phyloP scores from a whole-genome alignment of 768 basidiomycete genomes.

The Pleurotus ostreatus region DNA sequence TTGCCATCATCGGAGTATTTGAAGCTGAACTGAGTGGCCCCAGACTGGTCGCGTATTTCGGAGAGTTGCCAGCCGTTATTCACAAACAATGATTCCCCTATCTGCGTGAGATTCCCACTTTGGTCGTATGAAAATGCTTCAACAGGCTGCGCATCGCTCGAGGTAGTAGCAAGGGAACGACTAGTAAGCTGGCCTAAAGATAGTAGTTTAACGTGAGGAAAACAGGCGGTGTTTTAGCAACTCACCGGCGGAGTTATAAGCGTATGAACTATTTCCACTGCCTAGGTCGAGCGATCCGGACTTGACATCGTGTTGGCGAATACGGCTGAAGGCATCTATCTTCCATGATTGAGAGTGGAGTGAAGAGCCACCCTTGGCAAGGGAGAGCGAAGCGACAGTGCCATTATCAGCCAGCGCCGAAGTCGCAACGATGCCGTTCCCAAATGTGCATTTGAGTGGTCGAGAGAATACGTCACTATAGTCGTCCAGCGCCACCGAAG shows the following conservation, averaged over 20 bases:
- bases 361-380: background rate
- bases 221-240: too few relatives aligned
- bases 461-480: slow-evolving; percentile 4
- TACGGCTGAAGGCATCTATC: slow-evolving; percentile 5
- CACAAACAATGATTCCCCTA: slow-evolving; percentile 5
- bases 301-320: background rate
- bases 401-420: background rate
- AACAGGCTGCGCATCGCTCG: background rate
- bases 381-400: background rate
- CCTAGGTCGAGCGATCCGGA: background rate
- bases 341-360: background rate
- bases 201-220: background rate
- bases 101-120: slow-evolving; percentile 10
- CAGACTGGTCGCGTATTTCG: background rate
- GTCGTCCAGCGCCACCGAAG: background rate
- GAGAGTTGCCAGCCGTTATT: slow-evolving; percentile 12
- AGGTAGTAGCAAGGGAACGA: background rate
- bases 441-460: background rate
- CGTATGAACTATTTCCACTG: background rate
- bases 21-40: slow-evolving; percentile 2
- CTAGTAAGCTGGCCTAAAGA: background rate
- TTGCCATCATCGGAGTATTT: slow-evolving; percentile 4
- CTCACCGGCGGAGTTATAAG: slow-evolving; percentile 1
- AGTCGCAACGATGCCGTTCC: background rate
- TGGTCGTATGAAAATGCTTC: slow-evolving; percentile 7